Percentiles rank a stretch among this genome's conserved stretches.
Conservation (phyloP, 148 eudicot genomes). For the Chenopodium quinoa region DNA sequence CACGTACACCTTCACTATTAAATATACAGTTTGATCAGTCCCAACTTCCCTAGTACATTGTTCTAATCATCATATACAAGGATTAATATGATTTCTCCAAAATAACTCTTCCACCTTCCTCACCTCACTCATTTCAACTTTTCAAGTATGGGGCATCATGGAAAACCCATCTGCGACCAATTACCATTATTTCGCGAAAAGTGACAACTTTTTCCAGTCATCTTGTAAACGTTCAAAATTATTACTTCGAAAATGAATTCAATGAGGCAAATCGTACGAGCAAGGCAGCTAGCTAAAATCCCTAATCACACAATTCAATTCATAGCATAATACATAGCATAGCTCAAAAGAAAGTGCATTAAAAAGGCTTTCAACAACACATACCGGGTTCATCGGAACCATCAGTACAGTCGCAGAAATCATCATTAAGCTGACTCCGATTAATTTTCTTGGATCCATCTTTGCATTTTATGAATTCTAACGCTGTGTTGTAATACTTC, state of each 20-base stretch:
- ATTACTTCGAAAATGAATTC: neutral
- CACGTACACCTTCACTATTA: neutral
- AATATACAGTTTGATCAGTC: neutral
- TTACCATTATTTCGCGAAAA: neutral
- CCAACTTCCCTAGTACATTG: neutral
- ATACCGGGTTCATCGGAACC: conserved; percentile 96
- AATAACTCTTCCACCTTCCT: too few relatives aligned
- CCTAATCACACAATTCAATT: neutral
- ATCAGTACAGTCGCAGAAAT: conserved; percentile 86
- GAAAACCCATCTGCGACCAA: neutral
- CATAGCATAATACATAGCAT: neutral
- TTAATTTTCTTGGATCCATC: conserved; percentile 83
- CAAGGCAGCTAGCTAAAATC: neutral
- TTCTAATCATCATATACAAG: neutral
- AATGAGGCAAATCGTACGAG: neutral
- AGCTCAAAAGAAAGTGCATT: neutral
- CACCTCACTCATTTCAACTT: too few relatives aligned
- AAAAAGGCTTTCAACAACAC: neutral
- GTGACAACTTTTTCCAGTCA: neutral
- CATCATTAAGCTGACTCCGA: conserved; percentile 70
- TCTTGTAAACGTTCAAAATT: neutral
- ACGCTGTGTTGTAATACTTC: conserved; percentile 42
- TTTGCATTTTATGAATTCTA: conserved; percentile 60
- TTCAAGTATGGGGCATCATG: neutral
- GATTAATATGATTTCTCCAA: neutral